Conservation (phyloP, 495 filamentous ascomycete genomes). For the Aspergillus cavernicola region DNA sequence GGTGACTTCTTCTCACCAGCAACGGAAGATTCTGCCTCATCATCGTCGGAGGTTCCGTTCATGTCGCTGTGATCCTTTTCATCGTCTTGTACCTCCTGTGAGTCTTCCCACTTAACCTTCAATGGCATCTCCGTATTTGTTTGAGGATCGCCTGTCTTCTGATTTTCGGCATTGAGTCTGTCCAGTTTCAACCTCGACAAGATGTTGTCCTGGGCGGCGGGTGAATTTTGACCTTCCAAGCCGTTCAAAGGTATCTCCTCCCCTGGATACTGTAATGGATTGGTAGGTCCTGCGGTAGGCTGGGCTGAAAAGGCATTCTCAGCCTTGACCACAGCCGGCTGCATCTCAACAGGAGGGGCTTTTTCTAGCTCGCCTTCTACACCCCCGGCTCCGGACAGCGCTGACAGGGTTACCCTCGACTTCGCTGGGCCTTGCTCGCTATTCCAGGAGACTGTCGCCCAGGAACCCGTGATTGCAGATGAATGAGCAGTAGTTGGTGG, state of each 20-base stretch:
- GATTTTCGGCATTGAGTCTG: slow-evolving; percentile 18
- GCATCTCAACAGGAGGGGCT: slow-evolving; percentile 27
- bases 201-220: slow-evolving; percentile 7
- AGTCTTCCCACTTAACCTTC: slow-evolving; percentile 16
- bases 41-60: slow-evolving; percentile 33
- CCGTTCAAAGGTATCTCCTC: slow-evolving; percentile 14
- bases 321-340: slow-evolving; percentile 30
- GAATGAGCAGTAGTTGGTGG: slow-evolving; percentile 34
- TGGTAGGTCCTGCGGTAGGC: slow-evolving; percentile 16
- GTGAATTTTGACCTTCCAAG: slow-evolving; percentile 8
- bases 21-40: slow-evolving; percentile 25
- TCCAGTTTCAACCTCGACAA: slow-evolving; percentile 16
- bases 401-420: slow-evolving; percentile 22
- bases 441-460: slow-evolving; percentile 31
- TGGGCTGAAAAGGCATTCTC: slow-evolving; percentile 32
- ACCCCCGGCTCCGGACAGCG: slow-evolving; percentile 22
- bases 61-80: slow-evolving; percentile 22
- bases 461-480: slow-evolving; percentile 33
- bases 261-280: slow-evolving; percentile 18
- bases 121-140: slow-evolving; percentile 18
- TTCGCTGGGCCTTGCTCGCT: slow-evolving; percentile 27
- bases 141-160: slow-evolving; percentile 15
- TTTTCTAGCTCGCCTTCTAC: slow-evolving; percentile 20
- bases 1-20: slow-evolving; percentile 27
- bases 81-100: slow-evolving; percentile 18